Base-by-base conservation (phyloP, 1,284 basidiomycete species). In the Boletus coffeatus region DNA sequence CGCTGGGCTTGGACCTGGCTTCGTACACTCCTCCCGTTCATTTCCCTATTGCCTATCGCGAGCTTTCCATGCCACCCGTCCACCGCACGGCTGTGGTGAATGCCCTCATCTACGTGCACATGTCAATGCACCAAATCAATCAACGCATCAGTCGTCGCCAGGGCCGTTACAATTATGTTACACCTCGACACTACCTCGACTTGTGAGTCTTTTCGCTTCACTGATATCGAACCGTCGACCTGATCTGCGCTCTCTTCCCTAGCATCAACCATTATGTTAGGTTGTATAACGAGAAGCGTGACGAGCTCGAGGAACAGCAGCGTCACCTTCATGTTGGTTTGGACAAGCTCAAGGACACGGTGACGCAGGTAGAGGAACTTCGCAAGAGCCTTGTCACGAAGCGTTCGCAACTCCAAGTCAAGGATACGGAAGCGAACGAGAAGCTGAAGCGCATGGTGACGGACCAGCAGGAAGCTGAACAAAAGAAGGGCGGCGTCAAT, bases 381-480 rank as follows among this genome's bases (percentile, higher is more conserved):
- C 88, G 96, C 59, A 93, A 94, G 77, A 98, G 94, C 73, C 87
- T 99, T 50, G 96, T 96, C 1, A 89, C 91, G 72, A 99, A 99
- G 77, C 89, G 94, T 36, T 87, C 90, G 2, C 95, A 99, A 72
- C 84, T 99, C 43, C 88, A 96, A 74, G 89, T 92, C 34, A 99
- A 99, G 80, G 87, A 98, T 68, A 86, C 85, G 2, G 93, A 99
- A 76, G 97, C 97, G 8, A 98, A 99, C 74, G 93, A 94, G 71
- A 99, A 99, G 77, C 83, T 99, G 39, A 90, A 94, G 74, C 93
- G 94, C 66, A 99, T 99, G 97, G 95, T 99, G 8, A 85, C 93
- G 5, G 96, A 99, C 75, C 97, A 99, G 76, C 95, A 98, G 73
- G 94, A 98, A 73, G 97, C 98, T 2, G 97, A 99, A 74, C 92